Evolutionary conservation across 257 asterid genomes (phyloP).

Genomic region (Petunia secreta): DNA sequence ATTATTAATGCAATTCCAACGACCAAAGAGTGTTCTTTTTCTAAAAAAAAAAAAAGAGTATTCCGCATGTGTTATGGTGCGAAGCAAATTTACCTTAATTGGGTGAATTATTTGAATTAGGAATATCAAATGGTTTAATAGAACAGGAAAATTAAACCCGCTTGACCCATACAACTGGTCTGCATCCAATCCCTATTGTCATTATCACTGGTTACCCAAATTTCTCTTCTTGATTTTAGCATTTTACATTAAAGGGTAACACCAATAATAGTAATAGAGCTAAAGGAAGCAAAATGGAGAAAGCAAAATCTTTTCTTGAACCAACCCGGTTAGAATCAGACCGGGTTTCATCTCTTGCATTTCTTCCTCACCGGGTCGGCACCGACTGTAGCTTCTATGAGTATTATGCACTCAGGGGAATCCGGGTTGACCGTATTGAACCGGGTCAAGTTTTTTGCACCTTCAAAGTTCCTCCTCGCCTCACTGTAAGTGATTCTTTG

Average conservation of each 20-base stretch:
- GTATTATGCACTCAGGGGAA: conserved; percentile 57
- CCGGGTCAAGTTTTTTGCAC: conserved; percentile 63
- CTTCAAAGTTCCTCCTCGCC: conserved; percentile 79
- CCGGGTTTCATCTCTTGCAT: conserved; percentile 43
- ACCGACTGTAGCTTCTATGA: conserved; percentile 67
- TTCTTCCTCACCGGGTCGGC: conserved; percentile 53
- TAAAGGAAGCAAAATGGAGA: conserved; percentile 43
- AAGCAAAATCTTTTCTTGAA: conserved; percentile 50
- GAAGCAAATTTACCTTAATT: too few species aligned
- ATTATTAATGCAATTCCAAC: too few species aligned
- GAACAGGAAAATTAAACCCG: neutral
- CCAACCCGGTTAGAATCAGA: conserved; percentile 43
- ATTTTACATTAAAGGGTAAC: neutral
- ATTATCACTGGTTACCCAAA: neutral
- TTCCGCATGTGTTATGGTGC: too few species aligned
- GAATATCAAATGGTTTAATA: too few species aligned
- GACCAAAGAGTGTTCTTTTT: too few species aligned
- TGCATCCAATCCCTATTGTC: neutral
- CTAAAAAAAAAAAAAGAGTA: too few species aligned
- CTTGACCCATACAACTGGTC: neutral
- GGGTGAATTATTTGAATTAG: too few species aligned
- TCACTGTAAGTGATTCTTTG: conserved; percentile 46
- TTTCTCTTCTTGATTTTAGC: neutral
- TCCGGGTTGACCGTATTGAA: conserved; percentile 59
- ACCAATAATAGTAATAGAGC: neutral